Evolutionary conservation across 2,329 filamentous ascomycete species (phyloP).

Genomic region (Septoria linicola): DNA sequence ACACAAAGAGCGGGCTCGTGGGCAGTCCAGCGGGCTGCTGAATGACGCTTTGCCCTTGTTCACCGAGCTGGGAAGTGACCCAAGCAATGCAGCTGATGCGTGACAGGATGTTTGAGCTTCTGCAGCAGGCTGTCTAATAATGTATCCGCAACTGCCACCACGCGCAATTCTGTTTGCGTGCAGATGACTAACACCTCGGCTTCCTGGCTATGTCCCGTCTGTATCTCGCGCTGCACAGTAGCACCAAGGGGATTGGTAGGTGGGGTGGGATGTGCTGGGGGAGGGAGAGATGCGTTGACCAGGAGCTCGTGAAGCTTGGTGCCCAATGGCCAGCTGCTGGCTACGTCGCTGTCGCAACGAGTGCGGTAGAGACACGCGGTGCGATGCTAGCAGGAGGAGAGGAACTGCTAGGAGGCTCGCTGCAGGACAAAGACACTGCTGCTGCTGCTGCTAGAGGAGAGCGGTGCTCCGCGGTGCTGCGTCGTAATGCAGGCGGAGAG

Average conservation of each 20-base stretch:
- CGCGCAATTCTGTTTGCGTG: conserved; percentile 2
- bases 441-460: no score
- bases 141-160: no score
- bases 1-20: neutral
- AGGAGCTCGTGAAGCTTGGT: conserved; percentile 6
- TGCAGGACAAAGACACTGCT: no score
- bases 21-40: neutral
- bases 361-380: conserved; percentile 5
- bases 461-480: neutral
- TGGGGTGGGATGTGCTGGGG: neutral
- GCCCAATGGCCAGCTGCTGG: conserved; percentile 12
- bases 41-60: conserved; percentile 6
- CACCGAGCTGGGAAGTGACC: neutral
- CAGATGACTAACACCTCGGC: conserved; percentile 2
- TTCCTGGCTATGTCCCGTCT: conserved; percentile 3
- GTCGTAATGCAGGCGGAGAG: neutral
- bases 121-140: neutral
- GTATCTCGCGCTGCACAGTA: neutral
- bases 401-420: no score
- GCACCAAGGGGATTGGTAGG: neutral
- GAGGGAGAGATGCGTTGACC: no score
- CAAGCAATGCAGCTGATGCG: neutral
- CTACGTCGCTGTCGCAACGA: neutral
- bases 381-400: no score
- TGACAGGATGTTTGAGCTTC: neutral